Conservation (phyloP, 2,329 filamentous ascomycete species). For the Penicillium fuscoglaucum region DNA sequence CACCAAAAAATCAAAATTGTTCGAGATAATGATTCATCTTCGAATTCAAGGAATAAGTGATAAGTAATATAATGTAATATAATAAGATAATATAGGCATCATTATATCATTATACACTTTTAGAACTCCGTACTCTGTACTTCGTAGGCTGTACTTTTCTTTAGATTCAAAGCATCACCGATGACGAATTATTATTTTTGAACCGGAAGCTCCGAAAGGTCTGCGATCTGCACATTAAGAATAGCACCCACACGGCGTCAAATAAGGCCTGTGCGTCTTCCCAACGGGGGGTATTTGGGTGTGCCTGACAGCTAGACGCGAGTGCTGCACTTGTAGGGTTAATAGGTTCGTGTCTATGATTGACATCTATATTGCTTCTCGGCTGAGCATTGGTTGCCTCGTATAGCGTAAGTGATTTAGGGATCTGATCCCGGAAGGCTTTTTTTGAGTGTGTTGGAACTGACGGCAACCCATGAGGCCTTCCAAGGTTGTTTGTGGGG, state of each 20-base stretch:
- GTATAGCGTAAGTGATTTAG: not conserved
- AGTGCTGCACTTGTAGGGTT: not conserved
- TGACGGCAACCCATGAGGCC: not conserved
- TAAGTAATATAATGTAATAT: not conserved
- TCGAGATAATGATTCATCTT: not conserved
- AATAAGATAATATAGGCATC: not conserved
- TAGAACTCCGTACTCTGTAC: not conserved
- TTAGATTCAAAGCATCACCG: not conserved
- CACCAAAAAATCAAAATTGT: conserved; percentile 2
- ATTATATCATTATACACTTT: not conserved
- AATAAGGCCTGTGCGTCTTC: conserved; percentile 17
- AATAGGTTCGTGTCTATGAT: not conserved
- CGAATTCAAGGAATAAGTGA: not conserved
- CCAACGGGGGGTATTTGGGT: not conserved
- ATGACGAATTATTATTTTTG: not conserved
- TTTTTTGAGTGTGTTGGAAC: not conserved
- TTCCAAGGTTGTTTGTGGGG: not conserved
- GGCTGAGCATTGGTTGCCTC: not conserved
- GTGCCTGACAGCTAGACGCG: conserved; percentile 15
- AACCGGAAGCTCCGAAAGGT: conserved; percentile 19
- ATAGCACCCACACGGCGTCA: conserved; percentile 24
- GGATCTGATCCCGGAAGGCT: conserved; percentile 11
- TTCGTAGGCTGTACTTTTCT: not conserved
- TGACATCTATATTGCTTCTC: not conserved
- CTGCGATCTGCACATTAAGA: conserved; percentile 23